Conservation (phyloP, 768 basidiomycete species). For the Tulasnella sp. region DNA sequence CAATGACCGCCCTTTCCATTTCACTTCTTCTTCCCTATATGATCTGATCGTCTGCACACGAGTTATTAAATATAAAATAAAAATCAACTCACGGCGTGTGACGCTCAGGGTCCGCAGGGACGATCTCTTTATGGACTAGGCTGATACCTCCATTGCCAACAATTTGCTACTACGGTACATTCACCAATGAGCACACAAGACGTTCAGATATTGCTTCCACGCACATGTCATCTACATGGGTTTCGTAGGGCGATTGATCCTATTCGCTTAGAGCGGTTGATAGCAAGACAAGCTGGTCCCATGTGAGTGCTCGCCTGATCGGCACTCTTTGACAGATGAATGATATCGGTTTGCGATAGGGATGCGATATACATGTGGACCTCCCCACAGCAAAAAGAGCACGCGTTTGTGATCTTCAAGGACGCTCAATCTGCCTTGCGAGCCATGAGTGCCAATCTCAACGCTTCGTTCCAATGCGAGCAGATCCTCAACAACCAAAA, state of each 20-base stretch:
- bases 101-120: too few species aligned
- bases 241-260: constrained; percentile 1
- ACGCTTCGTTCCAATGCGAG: neutral
- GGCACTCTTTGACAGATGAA: neutral
- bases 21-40: too few species aligned
- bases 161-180: too few species aligned
- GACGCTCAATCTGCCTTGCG: neutral
- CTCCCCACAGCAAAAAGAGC: constrained; percentile 1
- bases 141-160: too few species aligned
- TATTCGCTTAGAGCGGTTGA: neutral
- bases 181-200: neutral
- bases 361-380: constrained; percentile 4
- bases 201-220: neutral
- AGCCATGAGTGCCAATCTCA: neutral
- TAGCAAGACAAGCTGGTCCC: neutral
- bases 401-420: constrained; percentile 8
- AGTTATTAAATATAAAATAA: too few species aligned
- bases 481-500: neutral
- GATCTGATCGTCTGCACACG: too few species aligned
- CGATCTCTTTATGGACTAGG: too few species aligned
- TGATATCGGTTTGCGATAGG: neutral
- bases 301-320: neutral
- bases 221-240: neutral
- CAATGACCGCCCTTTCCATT: too few species aligned
- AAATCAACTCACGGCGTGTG: too few species aligned